Conservation (phyloP, 202 grass and related monocot genomes). For the Zoysia matrella region DNA sequence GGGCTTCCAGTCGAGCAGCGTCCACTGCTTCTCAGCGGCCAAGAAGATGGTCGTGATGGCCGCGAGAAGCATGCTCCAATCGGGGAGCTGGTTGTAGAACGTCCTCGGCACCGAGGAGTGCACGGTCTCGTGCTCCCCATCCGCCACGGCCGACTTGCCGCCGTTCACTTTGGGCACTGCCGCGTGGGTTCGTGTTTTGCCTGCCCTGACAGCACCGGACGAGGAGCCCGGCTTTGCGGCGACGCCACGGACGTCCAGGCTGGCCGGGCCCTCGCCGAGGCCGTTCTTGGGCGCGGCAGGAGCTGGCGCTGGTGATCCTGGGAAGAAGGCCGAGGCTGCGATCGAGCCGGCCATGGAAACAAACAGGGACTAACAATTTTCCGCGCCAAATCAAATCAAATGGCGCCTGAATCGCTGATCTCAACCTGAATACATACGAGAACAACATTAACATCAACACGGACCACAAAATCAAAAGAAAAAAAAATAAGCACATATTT, state of each 20-base stretch:
- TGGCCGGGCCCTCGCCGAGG: slow-evolving; percentile 51
- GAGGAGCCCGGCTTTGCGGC: slow-evolving; percentile 47
- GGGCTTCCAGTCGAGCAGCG: slow-evolving; percentile 87
- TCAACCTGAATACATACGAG: slow-evolving; percentile 25
- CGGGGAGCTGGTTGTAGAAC: slow-evolving; percentile 76
- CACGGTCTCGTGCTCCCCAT: slow-evolving; percentile 53
- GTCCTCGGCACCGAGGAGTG: slow-evolving; percentile 62
- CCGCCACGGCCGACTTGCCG: slow-evolving; percentile 47
- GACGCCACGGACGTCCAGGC: slow-evolving; percentile 57
- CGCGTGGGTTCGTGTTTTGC: slow-evolving; percentile 57
- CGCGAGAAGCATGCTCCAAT: slow-evolving; percentile 52
- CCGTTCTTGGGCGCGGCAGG: slow-evolving; percentile 31
- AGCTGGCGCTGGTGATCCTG: slow-evolving; percentile 45
- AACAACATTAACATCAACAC: slow-evolving; percentile 21
- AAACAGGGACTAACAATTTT: neutral
- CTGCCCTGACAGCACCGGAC: slow-evolving; percentile 49
- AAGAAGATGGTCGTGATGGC: slow-evolving; percentile 90
- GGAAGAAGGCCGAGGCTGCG: slow-evolving; percentile 72
- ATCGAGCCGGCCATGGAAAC: slow-evolving; percentile 69
- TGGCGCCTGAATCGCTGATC: slow-evolving; percentile 19
- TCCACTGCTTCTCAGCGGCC: slow-evolving; percentile 90
- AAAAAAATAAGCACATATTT: neutral
- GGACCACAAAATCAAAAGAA: neutral
- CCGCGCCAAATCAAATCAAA: slow-evolving; percentile 31
- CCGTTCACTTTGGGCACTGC: slow-evolving; percentile 79